A percentile compares a stretch with the other conserved stretches of the same genome.
Evolutionary conservation across 805 yeast species (phyloP).

Genomic region (Cyberlindnera meyerae): DNA sequence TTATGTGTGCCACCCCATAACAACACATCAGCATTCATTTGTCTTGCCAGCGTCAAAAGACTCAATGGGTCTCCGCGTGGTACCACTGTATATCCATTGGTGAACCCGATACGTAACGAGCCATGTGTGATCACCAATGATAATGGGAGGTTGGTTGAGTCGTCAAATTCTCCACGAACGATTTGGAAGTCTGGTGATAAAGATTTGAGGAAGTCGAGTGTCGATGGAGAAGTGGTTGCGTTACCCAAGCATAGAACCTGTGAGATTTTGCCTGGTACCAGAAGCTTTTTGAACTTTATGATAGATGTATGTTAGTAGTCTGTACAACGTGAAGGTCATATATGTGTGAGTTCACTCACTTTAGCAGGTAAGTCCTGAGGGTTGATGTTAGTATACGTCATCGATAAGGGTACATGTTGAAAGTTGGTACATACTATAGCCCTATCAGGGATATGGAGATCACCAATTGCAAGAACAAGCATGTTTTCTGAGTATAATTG

Average conservation of each 20-base stretch:
- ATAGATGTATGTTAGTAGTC: slow-evolving; percentile 3
- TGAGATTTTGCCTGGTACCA: slow-evolving; percentile 80
- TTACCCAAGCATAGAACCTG: slow-evolving; percentile 87
- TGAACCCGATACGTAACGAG: slow-evolving; percentile 71
- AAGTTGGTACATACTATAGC: slow-evolving; percentile 57
- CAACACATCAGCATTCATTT: slow-evolving; percentile 85
- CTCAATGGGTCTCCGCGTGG: slow-evolving; percentile 88
- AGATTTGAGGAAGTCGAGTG: slow-evolving; percentile 57
- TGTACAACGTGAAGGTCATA: too few relatives aligned
- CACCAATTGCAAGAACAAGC: slow-evolving; percentile 82
- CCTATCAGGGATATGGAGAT: slow-evolving; percentile 84
- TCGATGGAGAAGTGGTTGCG: slow-evolving; percentile 59
- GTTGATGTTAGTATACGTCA: slow-evolving; percentile 8
- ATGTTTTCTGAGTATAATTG: slow-evolving; percentile 28
- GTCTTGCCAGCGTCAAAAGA: slow-evolving; percentile 75
- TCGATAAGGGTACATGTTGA: too few relatives aligned
- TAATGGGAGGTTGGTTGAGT: slow-evolving; percentile 46
- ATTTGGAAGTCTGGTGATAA: slow-evolving; percentile 68
- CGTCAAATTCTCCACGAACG: slow-evolving; percentile 83
- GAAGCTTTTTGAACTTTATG: slow-evolving; percentile 59
- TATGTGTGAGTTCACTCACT: too few relatives aligned
- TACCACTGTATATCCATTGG: slow-evolving; percentile 77
- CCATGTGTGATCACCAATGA: slow-evolving; percentile 65
- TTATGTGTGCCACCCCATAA: slow-evolving; percentile 92
- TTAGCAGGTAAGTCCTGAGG: slow-evolving; percentile 41